Evolutionary conservation across 495 filamentous ascomycete species (phyloP), one percentile per base, ranked within the genome.

Genomic region (Neurospora terricola): DNA sequence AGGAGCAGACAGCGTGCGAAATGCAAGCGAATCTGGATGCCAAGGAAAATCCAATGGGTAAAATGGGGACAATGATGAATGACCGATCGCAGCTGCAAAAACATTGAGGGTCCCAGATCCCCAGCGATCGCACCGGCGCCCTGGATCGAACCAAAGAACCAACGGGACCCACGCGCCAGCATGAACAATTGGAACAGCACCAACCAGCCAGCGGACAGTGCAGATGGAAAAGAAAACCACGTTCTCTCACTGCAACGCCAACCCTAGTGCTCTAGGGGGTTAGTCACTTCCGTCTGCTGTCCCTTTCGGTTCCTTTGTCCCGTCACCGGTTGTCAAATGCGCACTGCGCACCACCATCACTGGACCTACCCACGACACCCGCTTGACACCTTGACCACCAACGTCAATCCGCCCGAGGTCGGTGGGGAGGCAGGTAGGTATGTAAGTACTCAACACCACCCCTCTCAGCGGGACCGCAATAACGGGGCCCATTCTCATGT

Each of bases 121-220:
- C 6, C 14, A 66, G 54, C 54, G 54, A 66, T 66, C 54, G 23
- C 54, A 66, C 23, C 54, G 23, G 54, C 23, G 54, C 12, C 54
- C n/a, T 27, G 54, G 72, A 73, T 73, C 72, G 72, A 73, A 40
- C 72, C 72, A 73, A 73, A 73, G 30, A 73, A n/a, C n/a, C n/a
- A n/a, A 70, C 68, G 34, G 39, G 37, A 48, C 68, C 72, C 72
- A 73, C 72, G 66, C 72, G 45, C 54, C 54, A 30, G 54, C 54
- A 62, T 30, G 23, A 62, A 62, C 54, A 62, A 30, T 62, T 62
- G 54, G 30, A 36, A 66, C 54, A 30, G 54, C 54, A 66, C 54
- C 54, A 66, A 62, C 54, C 54, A 66, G 54, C 14, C 27, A 34
- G 27, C 12, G 54, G 54, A 66, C 54, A 66, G 54, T 66, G 54